phyloP scores from a whole-genome alignment of 2,329 filamentous ascomycete species.

The Camillea tinctor region DNA sequence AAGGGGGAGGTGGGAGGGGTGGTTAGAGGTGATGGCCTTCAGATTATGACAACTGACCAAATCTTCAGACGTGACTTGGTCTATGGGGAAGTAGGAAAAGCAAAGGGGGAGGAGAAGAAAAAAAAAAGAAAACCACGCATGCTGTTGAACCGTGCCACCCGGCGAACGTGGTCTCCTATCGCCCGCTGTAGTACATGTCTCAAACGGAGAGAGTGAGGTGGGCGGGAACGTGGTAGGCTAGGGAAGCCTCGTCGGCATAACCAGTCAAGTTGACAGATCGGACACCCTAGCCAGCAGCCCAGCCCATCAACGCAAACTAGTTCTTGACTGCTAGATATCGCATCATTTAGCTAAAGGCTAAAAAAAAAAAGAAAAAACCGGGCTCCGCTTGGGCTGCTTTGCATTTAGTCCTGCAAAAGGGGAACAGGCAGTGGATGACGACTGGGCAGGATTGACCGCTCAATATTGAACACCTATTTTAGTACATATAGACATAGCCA shows the following conservation, averaged over 20 bases:
- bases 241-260: not conserved
- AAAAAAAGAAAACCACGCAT: not conserved
- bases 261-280: not conserved
- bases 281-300: not conserved
- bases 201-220: not conserved
- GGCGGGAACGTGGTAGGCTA: not conserved
- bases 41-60: not conserved
- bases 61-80: not conserved
- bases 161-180: not conserved
- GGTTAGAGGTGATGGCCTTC: not conserved
- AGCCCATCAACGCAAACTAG: not conserved
- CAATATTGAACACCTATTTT: conserved; percentile 13
- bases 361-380: not conserved
- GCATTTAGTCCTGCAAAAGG: not conserved
- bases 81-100: not conserved
- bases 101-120: not conserved
- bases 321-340: not conserved
- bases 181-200: not conserved
- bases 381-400: not conserved
- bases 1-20: not conserved
- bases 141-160: not conserved
- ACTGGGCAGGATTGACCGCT: not conserved
- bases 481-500: conserved; percentile 3
- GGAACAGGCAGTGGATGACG: not conserved
- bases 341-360: not conserved